Evolutionary conservation across 2,329 filamentous ascomycete genomes (phyloP).

Genomic region (Clonostachys solani): DNA sequence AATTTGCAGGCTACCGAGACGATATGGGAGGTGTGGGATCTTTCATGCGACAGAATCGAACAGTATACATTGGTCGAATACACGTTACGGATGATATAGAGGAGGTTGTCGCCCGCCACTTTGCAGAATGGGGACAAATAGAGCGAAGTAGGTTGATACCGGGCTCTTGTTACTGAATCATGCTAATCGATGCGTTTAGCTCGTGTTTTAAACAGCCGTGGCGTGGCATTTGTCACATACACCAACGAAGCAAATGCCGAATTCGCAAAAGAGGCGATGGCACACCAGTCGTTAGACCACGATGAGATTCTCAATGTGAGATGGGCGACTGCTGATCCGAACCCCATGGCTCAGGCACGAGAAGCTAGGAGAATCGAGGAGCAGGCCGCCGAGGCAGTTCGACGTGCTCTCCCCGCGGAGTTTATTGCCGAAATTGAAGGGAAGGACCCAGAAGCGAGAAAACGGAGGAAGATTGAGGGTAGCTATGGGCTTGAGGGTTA

Average conservation of each 20-base stretch:
- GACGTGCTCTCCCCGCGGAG: constrained; percentile 79
- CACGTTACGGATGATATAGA: constrained; percentile 97
- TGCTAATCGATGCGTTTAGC: constrained; percentile 23
- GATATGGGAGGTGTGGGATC: constrained; percentile 97
- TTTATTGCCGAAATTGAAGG: constrained; percentile 95
- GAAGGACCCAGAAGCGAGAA: constrained; percentile 78
- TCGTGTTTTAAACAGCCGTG: constrained; percentile 81
- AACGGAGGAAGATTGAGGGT: constrained; percentile 85
- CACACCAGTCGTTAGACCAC: constrained; percentile 87
- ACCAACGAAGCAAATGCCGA: constrained; percentile 84
- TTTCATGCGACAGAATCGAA: constrained; percentile 91
- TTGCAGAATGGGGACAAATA: constrained; percentile 93
- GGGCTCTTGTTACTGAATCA: no score
- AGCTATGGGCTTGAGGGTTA: constrained; percentile 87
- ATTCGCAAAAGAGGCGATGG: constrained; percentile 94
- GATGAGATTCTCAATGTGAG: constrained; percentile 91
- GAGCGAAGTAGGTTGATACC: constrained; percentile 56
- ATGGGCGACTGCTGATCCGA: constrained; percentile 96
- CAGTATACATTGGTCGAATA: constrained; percentile 88
- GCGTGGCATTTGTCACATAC: constrained; percentile 95
- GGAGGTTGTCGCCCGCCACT: constrained; percentile 90
- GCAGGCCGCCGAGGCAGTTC: constrained; percentile 90
- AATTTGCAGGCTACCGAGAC: constrained; percentile 87
- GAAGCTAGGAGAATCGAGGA: constrained; percentile 89
- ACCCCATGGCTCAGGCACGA: constrained; percentile 88